Base-by-base conservation (phyloP, 768 basidiomycete genomes). In the Lentinula lateritia region DNA sequence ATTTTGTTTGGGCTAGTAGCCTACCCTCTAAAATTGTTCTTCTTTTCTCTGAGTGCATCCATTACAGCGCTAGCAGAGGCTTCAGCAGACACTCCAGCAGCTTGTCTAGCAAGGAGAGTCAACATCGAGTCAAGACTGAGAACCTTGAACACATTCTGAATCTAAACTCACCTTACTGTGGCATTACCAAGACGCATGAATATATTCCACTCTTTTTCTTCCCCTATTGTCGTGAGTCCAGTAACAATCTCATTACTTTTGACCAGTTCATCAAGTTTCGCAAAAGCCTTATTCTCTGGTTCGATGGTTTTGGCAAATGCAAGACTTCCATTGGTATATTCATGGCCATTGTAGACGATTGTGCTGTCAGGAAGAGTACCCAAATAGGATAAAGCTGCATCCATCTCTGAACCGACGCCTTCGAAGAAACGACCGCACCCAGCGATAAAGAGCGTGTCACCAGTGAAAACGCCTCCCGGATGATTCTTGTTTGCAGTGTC, bases 391-490 rank as follows among this genome's bases (percentile, higher is more conserved):
- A 78, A 91, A 2, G 95, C 88, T 0, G 78, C 73, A 66, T 90
- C 80, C 96, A 98, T 98, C 74, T 93, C 82, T 13, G 78, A 75
- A 15, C 82, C 88, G 2, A 81, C 83, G 52, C 93, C 92, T 70
- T 98, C 95, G 70, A 97, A 97, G 84, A 98, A 98, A 28, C 93
- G 85, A 32, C 96, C 96, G 70, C 92, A 95, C 8, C 94, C 93
- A 32, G 80, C 89, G 71, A 83, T 78, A 78, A 97, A 96, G 58
- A 97, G 85, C 1, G 94, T 97, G 70, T 97, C 94, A 15, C 96
- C 96, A 0, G 96, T 97, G 74, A 98, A 96, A 41, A 98, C 92
- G 15, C 80, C 89, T 18, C 89, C 89, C 0, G 89, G 77, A 63
- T 86, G 85, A 28, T 72, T 70, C 52, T 76, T 67, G 28, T 83